These are phyloP conservation scores for Neocatenulostroma microsporum DNA, from an alignment of 2,329 filamentous ascomycete species.

Conservation along the genomic window DNA sequence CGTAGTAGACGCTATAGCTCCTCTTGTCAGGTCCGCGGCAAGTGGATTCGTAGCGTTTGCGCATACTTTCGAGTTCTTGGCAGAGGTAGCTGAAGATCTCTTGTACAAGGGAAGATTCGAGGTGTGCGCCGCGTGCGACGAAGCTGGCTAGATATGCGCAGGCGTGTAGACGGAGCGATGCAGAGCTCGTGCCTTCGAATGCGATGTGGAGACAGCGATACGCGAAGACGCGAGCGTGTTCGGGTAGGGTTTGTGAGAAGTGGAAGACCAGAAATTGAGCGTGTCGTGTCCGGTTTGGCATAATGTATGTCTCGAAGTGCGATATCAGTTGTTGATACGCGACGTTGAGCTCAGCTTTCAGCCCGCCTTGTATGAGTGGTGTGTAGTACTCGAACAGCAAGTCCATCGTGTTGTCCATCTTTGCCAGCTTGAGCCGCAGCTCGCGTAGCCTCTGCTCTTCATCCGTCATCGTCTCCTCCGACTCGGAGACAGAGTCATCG, in stretches of 20 bases:
- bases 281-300: slow-evolving; percentile 85
- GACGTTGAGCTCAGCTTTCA: slow-evolving; percentile 60
- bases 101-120: slow-evolving; percentile 66
- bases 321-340: slow-evolving; percentile 71
- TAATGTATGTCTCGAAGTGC: slow-evolving; percentile 79
- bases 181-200: slow-evolving; percentile 71
- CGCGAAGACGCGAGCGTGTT: slow-evolving; percentile 74
- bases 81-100: slow-evolving; percentile 75
- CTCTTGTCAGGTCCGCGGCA: slow-evolving; percentile 81
- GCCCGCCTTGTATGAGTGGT: slow-evolving; percentile 60
- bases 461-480: slow-evolving; percentile 52
- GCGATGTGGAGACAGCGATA: slow-evolving; percentile 70
- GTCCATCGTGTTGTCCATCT: slow-evolving; percentile 85
- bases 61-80: slow-evolving; percentile 66
- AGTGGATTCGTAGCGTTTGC: slow-evolving; percentile 60
- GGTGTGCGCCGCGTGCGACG: slow-evolving; percentile 78
- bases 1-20: slow-evolving; percentile 78
- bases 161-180: slow-evolving; percentile 72
- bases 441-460: slow-evolving; percentile 56
- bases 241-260: slow-evolving; percentile 74
- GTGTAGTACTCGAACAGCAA: slow-evolving; percentile 78
- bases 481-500: slow-evolving; percentile 60
- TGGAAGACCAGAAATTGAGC: slow-evolving; percentile 95
- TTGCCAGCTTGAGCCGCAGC: slow-evolving; percentile 74
- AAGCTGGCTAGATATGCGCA: slow-evolving; percentile 92